Evolutionary conservation across 2,329 filamentous ascomycete species (phyloP), one percentile per base, ranked within the genome.

Genomic region (Stylonectria norvegica): DNA sequence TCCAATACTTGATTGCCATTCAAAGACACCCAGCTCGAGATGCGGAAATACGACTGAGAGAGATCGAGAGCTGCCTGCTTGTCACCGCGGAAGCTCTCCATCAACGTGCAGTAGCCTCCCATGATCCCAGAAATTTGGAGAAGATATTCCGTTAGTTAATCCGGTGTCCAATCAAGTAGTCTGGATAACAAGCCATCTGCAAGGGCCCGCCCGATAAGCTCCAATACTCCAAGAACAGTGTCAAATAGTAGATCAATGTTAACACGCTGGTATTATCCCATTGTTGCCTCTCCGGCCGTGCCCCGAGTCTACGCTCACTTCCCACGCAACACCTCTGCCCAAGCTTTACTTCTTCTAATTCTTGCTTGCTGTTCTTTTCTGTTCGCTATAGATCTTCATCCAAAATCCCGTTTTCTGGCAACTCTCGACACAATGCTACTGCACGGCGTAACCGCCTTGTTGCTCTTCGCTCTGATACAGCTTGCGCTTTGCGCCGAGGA

Each of bases 401-500:
- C 34, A 27, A 34, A 33, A 42, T 42, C 34, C 33, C 43, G 34
- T 48, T 42, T 38, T 29, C 50, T 47, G 41, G 47, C 45, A 37
- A 37, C 22, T 23, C 22, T 20, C 36, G 22, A 33, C 60, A 66
- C 60, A 48, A 79, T 82, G 78, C 69, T 77, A 62, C 61, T 78
- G 48, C 66, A 59, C 58, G 68, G 67, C 44, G 68, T 71, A 57
- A 64, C 71, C 47, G 61, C 79, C 59, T 63, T 70, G 40, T 55
- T 79, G 54, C 65, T 83, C 45, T 59, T 81, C 47, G 67, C 71
- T 31, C 58, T 83, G 10, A 58, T 73, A 44, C 76, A 81, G 55
- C 53, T 82, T 43, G 76, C 66, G 14, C 52, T 76, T 41, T 80
- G 77, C 62, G 72, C 72, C 27, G 75, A 90, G 59, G 87, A 93